Conservation (phyloP, 2,329 filamentous ascomycete genomes). For the Phoma sp. region DNA sequence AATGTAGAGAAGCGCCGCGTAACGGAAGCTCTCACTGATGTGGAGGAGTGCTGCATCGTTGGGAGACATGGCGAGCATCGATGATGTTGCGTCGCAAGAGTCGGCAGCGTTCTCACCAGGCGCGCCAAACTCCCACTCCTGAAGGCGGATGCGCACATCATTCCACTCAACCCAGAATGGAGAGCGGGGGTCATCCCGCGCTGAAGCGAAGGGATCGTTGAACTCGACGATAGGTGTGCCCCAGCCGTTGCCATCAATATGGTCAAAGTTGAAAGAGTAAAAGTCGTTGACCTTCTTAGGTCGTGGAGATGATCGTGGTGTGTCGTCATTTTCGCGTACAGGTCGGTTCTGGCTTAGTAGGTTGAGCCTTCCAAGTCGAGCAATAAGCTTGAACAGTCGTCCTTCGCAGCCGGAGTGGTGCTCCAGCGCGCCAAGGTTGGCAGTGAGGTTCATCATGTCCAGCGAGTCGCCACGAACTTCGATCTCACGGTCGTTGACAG, state of each 20-base stretch:
- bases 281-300: conserved; percentile 54
- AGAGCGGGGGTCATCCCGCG: conserved; percentile 62
- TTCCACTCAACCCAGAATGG: conserved; percentile 89
- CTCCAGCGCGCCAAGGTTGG: conserved; percentile 77
- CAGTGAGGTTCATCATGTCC: conserved; percentile 69
- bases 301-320: conserved; percentile 43
- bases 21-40: conserved; percentile 89
- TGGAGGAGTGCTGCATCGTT: conserved; percentile 78
- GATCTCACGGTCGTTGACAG: conserved; percentile 88
- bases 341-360: conserved; percentile 75
- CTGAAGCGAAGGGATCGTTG: conserved; percentile 49
- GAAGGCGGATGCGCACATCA: conserved; percentile 75
- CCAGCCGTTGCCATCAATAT: conserved; percentile 74
- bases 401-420: conserved; percentile 89
- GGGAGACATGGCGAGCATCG: conserved; percentile 45
- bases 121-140: conserved; percentile 75
- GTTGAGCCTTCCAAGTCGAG: conserved; percentile 83
- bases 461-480: conserved; percentile 72
- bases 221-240: conserved; percentile 62
- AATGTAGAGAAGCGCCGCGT: conserved; percentile 86
- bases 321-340: conserved; percentile 49
- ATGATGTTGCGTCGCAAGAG: conserved; percentile 35
- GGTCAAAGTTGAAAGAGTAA: conserved; percentile 62
- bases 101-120: conserved; percentile 37
- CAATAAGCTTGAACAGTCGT: conserved; percentile 84